phyloP scores from a whole-genome alignment of 129 eudicot genomes.

The Heracleum sosnowskyi region DNA sequence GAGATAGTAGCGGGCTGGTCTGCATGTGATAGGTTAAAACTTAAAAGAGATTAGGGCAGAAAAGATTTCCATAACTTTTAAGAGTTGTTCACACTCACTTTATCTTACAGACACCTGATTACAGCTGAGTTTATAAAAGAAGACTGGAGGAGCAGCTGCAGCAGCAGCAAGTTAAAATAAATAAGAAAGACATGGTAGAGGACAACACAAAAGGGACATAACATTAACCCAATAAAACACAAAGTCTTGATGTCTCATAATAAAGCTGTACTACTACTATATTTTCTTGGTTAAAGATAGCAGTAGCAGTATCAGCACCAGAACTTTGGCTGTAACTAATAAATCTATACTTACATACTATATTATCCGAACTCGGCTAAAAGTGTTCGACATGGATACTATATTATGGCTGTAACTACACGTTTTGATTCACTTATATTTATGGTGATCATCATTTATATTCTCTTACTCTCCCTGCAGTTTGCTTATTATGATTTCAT shows the following conservation, averaged over 20 bases:
- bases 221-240: neutral
- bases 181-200: neutral
- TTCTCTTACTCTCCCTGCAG: constrained; percentile 4
- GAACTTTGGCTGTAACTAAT: neutral
- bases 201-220: neutral
- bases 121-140: neutral
- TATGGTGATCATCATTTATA: constrained; percentile 7
- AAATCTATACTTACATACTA: neutral
- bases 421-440: neutral
- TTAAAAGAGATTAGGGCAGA: neutral
- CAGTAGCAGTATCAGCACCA: neutral
- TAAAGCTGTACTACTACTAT: neutral
- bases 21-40: constrained; percentile 3
- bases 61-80: neutral
- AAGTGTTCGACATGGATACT: too few relatives aligned
- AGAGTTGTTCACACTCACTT: constrained; percentile 2
- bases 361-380: too few relatives aligned
- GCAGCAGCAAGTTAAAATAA: neutral
- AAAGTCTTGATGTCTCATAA: constrained; percentile 1
- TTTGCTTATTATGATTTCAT: constrained; percentile 8
- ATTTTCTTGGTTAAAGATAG: neutral
- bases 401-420: too few relatives aligned
- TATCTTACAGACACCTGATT: constrained; percentile 3
- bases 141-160: neutral
- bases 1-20: neutral